Evolutionary conservation across 2,329 filamentous ascomycete species (phyloP), one percentile per base, ranked within the genome.

Genomic region (Ramularia endophylla): DNA sequence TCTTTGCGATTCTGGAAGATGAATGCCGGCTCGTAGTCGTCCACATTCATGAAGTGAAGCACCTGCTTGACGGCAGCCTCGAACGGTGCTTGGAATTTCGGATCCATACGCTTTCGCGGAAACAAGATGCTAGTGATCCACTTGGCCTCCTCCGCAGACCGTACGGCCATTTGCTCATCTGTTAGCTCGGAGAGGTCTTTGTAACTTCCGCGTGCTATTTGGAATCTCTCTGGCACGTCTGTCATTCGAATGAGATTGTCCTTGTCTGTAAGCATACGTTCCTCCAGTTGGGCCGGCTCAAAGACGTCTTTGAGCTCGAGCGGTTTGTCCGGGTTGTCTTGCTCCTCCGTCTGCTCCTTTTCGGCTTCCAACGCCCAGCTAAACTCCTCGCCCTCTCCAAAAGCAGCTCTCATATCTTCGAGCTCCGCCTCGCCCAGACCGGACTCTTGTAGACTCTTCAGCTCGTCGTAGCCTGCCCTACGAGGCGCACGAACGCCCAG

Each of bases 1-100:
- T 98, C 92, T 65, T 95, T 95, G 47, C 92, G 87, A 60, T 98
- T 92, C 63, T 95, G 90, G 65, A 95, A 95, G 54, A 98, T 92
- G 63, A 95, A 98, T 0, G 92, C 90, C 1, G 95, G 88, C 64
- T 98, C 92, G 55, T 90, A 87, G 53, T 94, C 87, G 51, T 97
- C 89, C 3, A 90, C 80, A 37, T 95, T 87, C 65, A 98, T 87
- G 61, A 97, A 95, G 57, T 95, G 87, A 28, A 98, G 75, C 8
- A 97, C 89, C 64, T 95, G 94, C 53, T 82, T 81, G 40, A 98
- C 83, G 4, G 90, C 86, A 55, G 85, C 85, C 57, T 86, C 81
- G 64, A 98, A 97, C 0, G 88, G 87, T 25, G 78, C 77, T 39
- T 85, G 80, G 38, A 95, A 73, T 48, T 89, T 85, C 30, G 72